Percentiles rank a stretch among this genome's conserved stretches.
Evolutionary conservation across 768 basidiomycete species (phyloP).

Genomic region (Hypsizygus marmoreus): DNA sequence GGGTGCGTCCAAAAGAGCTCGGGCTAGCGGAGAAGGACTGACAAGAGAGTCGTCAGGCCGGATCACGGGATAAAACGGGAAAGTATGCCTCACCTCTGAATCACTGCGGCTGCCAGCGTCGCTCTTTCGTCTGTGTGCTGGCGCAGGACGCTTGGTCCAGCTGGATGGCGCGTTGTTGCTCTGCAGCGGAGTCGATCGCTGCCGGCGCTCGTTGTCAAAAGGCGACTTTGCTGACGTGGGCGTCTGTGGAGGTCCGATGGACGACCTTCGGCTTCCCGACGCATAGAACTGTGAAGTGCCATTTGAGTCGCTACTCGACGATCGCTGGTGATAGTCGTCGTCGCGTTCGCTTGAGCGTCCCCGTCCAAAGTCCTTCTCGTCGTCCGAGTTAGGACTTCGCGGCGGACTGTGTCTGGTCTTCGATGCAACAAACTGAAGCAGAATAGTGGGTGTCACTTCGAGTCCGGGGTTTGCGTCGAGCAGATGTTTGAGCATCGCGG

Average conservation of each 20-base stretch:
- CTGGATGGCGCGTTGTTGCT: constrained; percentile 71
- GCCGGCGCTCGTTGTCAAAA: constrained; percentile 70
- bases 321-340: constrained; percentile 41
- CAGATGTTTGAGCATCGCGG: constrained; percentile 57
- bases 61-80: constrained; percentile 10
- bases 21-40: constrained; percentile 44
- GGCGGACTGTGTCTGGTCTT: constrained; percentile 51
- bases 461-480: constrained; percentile 62
- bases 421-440: constrained; percentile 66
- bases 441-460: constrained; percentile 66
- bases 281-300: constrained; percentile 41
- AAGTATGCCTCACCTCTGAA: constrained; percentile 67
- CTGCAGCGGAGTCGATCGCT: constrained; percentile 67
- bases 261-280: constrained; percentile 53
- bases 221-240: constrained; percentile 60
- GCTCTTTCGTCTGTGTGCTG: constrained; percentile 70
- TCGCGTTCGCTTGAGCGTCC: constrained; percentile 36
- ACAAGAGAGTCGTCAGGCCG: constrained; percentile 1
- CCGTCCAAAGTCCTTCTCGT: constrained; percentile 35
- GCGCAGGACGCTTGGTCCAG: constrained; percentile 74
- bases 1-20: constrained; percentile 42
- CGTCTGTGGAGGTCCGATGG: constrained; percentile 51
- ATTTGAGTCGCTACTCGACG: constrained; percentile 57
- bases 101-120: constrained; percentile 78
- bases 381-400: constrained; percentile 39